phyloP scores from a whole-genome alignment of 1,284 basidiomycete genomes.

The Rhodotorula sp. region DNA sequence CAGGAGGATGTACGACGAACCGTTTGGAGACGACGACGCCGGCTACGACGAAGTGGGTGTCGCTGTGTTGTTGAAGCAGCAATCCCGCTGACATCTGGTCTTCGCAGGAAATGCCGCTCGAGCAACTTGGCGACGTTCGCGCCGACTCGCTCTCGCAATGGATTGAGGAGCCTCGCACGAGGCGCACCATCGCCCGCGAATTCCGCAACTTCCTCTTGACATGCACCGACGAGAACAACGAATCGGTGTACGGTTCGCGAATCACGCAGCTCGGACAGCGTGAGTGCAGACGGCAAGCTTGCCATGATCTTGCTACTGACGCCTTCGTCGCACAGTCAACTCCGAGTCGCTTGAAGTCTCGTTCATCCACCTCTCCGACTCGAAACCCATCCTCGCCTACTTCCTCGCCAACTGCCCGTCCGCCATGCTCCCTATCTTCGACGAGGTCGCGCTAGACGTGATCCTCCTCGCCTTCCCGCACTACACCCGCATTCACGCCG shows the following conservation, averaged over 20 bases:
- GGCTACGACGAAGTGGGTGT: constrained; percentile 51
- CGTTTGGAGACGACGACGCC: constrained; percentile 60
- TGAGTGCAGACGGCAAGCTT: constrained; percentile 46
- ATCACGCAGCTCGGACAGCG: constrained; percentile 94
- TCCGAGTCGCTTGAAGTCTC: constrained; percentile 96
- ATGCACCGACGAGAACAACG: constrained; percentile 85
- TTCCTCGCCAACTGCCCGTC: constrained; percentile 94
- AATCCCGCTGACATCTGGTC: neutral
- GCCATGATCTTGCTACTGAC: neutral
- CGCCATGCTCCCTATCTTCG: constrained; percentile 90
- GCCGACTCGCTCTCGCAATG: constrained; percentile 95
- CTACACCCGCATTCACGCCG: constrained; percentile 95
- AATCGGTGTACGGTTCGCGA: constrained; percentile 89
- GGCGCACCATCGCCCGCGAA: constrained; percentile 82
- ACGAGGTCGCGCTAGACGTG: constrained; percentile 89
- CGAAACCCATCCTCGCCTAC: constrained; percentile 93
- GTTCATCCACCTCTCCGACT: constrained; percentile 82
- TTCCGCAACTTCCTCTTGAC: constrained; percentile 96
- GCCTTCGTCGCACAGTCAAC: constrained; percentile 62
- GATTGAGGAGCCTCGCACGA: constrained; percentile 89
- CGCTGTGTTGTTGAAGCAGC: neutral
- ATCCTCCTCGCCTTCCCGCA: constrained; percentile 94
- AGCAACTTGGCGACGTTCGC: constrained; percentile 96
- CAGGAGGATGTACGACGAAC: constrained; percentile 53
- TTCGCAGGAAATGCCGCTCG: constrained; percentile 82